A percentile compares a stretch with the other conserved stretches of the same genome.
Evolutionary conservation across 441 rosid species (phyloP).

Genomic region (Kokia cookei): DNA sequence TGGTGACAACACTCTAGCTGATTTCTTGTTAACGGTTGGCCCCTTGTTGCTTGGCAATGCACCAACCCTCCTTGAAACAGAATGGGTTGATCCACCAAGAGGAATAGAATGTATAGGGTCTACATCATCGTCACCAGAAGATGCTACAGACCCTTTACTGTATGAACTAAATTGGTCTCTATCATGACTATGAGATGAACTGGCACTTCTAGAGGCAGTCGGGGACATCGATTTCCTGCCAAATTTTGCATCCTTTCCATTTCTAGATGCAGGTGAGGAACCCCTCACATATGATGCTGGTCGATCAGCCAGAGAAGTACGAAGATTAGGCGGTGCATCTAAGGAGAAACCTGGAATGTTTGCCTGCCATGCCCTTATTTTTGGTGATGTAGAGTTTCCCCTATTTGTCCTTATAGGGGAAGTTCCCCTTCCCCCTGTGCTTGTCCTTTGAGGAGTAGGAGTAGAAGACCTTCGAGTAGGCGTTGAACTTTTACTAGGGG

Average conservation of each 20-base stretch:
- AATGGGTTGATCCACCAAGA: conserved; percentile 45
- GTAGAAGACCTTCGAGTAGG: conserved; percentile 68
- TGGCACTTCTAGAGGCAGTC: conserved; percentile 84
- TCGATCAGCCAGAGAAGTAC: conserved; percentile 93
- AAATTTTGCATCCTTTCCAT: conserved; percentile 60
- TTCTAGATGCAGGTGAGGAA: conserved; percentile 94
- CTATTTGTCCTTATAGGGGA: conserved; percentile 69
- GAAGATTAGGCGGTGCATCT: conserved; percentile 97
- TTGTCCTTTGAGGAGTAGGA: conserved; percentile 73
- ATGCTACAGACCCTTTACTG: conserved; percentile 89
- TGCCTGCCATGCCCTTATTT: conserved; percentile 87
- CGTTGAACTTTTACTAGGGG: conserved; percentile 61
- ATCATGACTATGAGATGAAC: conserved; percentile 86
- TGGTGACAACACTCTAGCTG: conserved; percentile 50
- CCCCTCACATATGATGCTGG: conserved; percentile 94
- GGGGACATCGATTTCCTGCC: conserved; percentile 96
- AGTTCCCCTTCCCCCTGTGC: conserved; percentile 65
- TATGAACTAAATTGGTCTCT: conserved; percentile 78
- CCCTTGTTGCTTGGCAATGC: conserved; percentile 58
- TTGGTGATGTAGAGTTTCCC: conserved; percentile 92
- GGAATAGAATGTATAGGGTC: conserved; percentile 66
- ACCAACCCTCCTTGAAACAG: conserved; percentile 50
- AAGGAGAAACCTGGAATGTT: conserved; percentile 91
- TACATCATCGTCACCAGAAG: conserved; percentile 89
- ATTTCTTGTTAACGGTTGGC: conserved; percentile 53